Percentiles rank a stretch among this genome's conserved stretches.
Conservation (phyloP, 495 filamentous ascomycete species). For the Chaetomidium leptoderma region DNA sequence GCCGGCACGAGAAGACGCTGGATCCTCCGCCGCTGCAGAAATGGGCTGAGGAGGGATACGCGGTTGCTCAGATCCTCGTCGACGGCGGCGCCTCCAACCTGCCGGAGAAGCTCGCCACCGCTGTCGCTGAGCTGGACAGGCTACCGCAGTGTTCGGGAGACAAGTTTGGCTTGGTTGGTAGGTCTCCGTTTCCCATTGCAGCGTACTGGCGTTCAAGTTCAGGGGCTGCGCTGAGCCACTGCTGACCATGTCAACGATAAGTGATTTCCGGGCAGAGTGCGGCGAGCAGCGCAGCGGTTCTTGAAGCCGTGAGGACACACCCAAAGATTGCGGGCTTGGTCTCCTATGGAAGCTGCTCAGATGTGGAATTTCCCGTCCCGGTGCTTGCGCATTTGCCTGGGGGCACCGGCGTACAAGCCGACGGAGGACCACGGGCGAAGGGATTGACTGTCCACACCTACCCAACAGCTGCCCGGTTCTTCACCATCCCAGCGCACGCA, state of each 20-base stretch:
- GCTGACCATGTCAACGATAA: background rate
- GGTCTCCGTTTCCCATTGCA: too few species aligned
- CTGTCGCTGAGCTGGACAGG: conserved; percentile 24
- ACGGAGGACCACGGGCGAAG: background rate
- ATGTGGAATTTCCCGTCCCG: conserved; percentile 4
- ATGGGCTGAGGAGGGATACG: conserved; percentile 59
- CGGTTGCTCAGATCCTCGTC: conserved; percentile 41
- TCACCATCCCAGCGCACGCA: conserved; percentile 40
- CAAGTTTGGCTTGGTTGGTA: conserved; percentile 37
- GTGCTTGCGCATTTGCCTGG: conserved; percentile 22
- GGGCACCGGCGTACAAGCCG: background rate
- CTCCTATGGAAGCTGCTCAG: conserved; percentile 26
- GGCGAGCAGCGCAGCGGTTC: background rate
- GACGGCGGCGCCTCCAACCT: conserved; percentile 5
- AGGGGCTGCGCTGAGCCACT: background rate
- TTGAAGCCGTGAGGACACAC: conserved; percentile 14
- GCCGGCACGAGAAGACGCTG: conserved; percentile 25
- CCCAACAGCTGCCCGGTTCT: conserved; percentile 27
- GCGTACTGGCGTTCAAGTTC: too few species aligned
- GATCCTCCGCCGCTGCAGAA: conserved; percentile 49
- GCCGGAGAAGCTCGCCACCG: conserved; percentile 6
- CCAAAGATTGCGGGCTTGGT: conserved; percentile 32
- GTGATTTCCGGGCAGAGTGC: conserved; percentile 2
- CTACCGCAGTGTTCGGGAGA: conserved; percentile 30
- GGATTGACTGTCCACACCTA: conserved; percentile 29